These are phyloP conservation scores for Vitis rupestris DNA, from an alignment of 164 flowering plant genomes.

Conservation along the genomic window DNA sequence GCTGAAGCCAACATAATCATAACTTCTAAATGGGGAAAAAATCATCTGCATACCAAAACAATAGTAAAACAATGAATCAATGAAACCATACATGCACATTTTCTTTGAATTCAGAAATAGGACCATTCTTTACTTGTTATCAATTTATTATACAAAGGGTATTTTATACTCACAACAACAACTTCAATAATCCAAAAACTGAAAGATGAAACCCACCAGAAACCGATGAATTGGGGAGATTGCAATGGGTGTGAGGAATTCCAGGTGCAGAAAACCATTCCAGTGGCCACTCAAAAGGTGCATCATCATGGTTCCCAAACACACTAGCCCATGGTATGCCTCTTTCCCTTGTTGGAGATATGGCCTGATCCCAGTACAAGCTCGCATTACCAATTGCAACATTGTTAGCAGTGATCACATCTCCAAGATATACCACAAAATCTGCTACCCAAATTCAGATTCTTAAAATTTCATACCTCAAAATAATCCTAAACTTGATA, in stretches of 20 bases:
- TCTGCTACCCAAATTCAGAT: constrained; percentile 36
- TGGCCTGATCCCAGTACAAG: constrained; percentile 80
- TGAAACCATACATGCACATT: too few relatives aligned
- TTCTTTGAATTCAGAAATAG: too few relatives aligned
- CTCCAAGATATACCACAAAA: constrained; percentile 87
- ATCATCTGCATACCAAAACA: too few relatives aligned
- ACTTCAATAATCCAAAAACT: too few relatives aligned
- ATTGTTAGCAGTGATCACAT: constrained; percentile 84
- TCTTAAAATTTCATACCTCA: background rate
- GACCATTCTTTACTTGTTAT: too few relatives aligned
- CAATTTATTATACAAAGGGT: too few relatives aligned
- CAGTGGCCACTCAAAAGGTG: constrained; percentile 76
- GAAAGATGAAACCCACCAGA: constrained; percentile 26
- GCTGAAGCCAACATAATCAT: too few relatives aligned
- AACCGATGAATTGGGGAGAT: constrained; percentile 19
- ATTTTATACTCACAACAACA: too few relatives aligned
- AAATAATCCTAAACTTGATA: background rate
- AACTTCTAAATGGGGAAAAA: too few relatives aligned
- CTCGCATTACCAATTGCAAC: constrained; percentile 69
- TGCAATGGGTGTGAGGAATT: constrained; percentile 60
- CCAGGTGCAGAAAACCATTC: constrained; percentile 84
- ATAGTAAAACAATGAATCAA: too few relatives aligned
- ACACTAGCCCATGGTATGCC: constrained; percentile 79
- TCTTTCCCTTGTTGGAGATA: constrained; percentile 59
- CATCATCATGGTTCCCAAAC: constrained; percentile 93